Evolutionary conservation across 768 basidiomycete genomes (phyloP).

Genomic region (Lepiota subincarnata): DNA sequence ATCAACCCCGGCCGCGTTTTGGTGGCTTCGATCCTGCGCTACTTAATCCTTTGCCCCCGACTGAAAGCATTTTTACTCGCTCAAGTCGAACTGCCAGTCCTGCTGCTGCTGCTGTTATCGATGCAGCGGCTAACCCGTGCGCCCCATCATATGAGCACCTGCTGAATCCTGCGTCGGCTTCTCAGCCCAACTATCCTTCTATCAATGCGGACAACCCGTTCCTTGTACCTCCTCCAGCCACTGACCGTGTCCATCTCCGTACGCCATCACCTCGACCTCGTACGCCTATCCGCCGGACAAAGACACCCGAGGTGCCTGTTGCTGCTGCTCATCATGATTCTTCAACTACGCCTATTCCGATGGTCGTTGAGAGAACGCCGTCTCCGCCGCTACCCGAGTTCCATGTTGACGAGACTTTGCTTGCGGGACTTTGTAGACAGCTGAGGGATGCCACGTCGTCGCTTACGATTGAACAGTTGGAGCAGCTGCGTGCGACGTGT

Average conservation of each 20-base stretch:
- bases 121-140: not conserved
- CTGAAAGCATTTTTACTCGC: constrained; percentile 3
- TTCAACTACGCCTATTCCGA: constrained; percentile 26
- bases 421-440: constrained; percentile 45
- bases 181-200: not conserved
- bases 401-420: constrained; percentile 46
- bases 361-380: constrained; percentile 58
- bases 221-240: constrained; percentile 3
- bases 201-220: constrained; percentile 3
- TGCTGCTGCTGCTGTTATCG: not conserved
- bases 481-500: constrained; percentile 86
- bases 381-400: constrained; percentile 82
- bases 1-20: constrained; percentile 28
- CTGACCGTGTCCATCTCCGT: not conserved
- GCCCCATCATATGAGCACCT: not conserved
- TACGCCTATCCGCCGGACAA: constrained; percentile 13
- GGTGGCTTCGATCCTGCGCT: constrained; percentile 49
- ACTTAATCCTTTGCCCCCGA: constrained; percentile 45
- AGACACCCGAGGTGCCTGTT: constrained; percentile 13
- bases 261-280: constrained; percentile 13
- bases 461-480: constrained; percentile 84
- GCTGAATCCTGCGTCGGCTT: not conserved
- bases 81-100: constrained; percentile 10
- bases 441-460: constrained; percentile 51
- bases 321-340: constrained; percentile 13